A percentile compares a stretch with the other conserved stretches of the same genome.
These are phyloP conservation scores for Crithidia mellificae DNA, from an alignment of 208 protist genomes.

Conservation along the genomic window DNA sequence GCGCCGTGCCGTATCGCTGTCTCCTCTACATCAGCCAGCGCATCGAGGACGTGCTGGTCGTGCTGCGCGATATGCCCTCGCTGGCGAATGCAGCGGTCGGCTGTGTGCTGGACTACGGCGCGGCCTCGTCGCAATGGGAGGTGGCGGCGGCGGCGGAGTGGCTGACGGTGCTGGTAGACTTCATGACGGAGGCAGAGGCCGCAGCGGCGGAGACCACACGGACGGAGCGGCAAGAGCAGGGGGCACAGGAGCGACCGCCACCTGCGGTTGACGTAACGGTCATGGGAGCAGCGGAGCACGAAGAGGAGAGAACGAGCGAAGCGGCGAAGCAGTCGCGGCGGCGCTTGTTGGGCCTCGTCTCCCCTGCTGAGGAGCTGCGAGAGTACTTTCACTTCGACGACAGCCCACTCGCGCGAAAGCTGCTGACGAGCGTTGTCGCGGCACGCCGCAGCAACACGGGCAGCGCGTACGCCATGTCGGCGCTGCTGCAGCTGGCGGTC, in stretches of 20 bases:
- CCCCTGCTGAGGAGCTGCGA: slow-evolving; percentile 10
- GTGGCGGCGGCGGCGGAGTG: slow-evolving; percentile 77
- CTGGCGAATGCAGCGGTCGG: slow-evolving; percentile 55
- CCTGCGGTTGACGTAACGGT: slow-evolving; percentile 9
- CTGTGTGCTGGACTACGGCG: slow-evolving; percentile 56
- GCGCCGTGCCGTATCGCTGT: slow-evolving; percentile 60
- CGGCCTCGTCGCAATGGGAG: slow-evolving; percentile 60
- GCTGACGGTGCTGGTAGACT: slow-evolving; percentile 42
- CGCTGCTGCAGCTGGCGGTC: slow-evolving; percentile 32
- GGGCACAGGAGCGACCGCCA: background rate
- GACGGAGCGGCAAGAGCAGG: background rate
- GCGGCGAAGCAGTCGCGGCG: background rate
- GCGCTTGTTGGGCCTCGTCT: background rate
- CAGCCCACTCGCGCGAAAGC: slow-evolving; percentile 25
- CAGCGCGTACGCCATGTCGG: slow-evolving; percentile 31
- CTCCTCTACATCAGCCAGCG: slow-evolving; percentile 47
- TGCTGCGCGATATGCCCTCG: slow-evolving; percentile 66
- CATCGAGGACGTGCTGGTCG: slow-evolving; percentile 39
- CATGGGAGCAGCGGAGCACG: background rate
- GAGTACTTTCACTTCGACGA: slow-evolving; percentile 41
- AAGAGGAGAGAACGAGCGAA: background rate
- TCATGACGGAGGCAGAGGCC: slow-evolving; percentile 21
- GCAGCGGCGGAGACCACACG: background rate
- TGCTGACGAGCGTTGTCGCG: slow-evolving; percentile 13
- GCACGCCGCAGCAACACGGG: slow-evolving; percentile 23